A percentile compares a stretch with the other conserved stretches of the same genome.
Evolutionary conservation across 2,329 filamentous ascomycete species (phyloP).

Genomic region (Phoma sp.): DNA sequence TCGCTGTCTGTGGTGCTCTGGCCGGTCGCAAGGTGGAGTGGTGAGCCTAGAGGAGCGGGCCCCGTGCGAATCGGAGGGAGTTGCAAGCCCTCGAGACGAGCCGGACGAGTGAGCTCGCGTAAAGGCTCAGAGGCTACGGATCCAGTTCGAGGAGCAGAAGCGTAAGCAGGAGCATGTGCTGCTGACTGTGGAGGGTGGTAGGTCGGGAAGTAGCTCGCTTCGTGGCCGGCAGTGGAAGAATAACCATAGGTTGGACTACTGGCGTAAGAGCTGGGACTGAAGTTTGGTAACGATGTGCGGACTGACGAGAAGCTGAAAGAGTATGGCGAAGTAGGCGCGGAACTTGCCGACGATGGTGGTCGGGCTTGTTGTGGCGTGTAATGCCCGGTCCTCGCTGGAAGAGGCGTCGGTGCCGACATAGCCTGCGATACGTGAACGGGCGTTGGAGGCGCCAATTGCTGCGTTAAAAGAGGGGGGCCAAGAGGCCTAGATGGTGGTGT

Average conservation of each 20-base stretch:
- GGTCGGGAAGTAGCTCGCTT: constrained; percentile 44
- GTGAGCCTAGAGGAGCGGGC: constrained; percentile 41
- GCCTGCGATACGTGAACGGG: constrained; percentile 34
- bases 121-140: constrained; percentile 40
- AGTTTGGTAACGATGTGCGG: constrained; percentile 44
- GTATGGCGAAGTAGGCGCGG: constrained; percentile 45
- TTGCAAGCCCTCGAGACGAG: constrained; percentile 43
- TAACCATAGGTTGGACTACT: constrained; percentile 45
- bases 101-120: constrained; percentile 32
- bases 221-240: constrained; percentile 44
- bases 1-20: constrained; percentile 29
- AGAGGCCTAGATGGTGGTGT: constrained; percentile 32
- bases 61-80: constrained; percentile 47
- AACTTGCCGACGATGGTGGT: constrained; percentile 42
- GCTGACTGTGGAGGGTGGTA: constrained; percentile 37
- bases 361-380: constrained; percentile 38
- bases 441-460: constrained; percentile 44
- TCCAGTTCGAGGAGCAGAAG: constrained; percentile 31
- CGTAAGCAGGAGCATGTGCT: constrained; percentile 41
- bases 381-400: constrained; percentile 29
- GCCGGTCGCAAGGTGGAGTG: constrained; percentile 32
- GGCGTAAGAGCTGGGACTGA: constrained; percentile 45
- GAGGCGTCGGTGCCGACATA: constrained; percentile 37
- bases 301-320: constrained; percentile 43
- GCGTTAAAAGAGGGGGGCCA: constrained; percentile 43